Evolutionary conservation across 108 stramenopile species (phyloP), one percentile per base, ranked within the genome.

Genomic region (Pseudonitzschia multiseries): DNA sequence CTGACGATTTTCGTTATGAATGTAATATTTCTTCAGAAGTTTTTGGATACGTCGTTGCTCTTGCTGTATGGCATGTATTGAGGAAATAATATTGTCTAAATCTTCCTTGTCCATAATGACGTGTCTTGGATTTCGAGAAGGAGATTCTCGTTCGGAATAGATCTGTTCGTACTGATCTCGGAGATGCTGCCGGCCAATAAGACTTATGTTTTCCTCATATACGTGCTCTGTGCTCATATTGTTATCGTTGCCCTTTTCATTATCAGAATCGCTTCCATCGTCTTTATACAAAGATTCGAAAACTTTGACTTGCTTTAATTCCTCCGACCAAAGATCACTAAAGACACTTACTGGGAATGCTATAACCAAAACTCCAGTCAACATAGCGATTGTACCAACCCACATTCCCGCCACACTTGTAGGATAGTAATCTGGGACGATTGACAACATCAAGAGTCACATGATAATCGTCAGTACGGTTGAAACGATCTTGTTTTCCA

Each of bases 291-390:
- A 20, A 44, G 69, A 59, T 15, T 73, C 59, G 32, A 74, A 61
- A 26, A 64, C 56, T 36, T 84, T 36, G 27, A 76, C 56, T 28
- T 61, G 36, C 68, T 81, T 81, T 32, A 85, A 56, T 80, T 91
- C 90, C 51, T 87, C 74, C 9, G 74, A 68, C 91, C 91, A 92
- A 31, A 87, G 67, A 52, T 89, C 85, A 24, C 86, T 82, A 74
- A 92, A 92, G 4, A 92, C 87, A 31, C 79, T 80, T 1, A 92
- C 86, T 14, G 91, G 91, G 79, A 92, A 89, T n/a, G 91, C 91
- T 70, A 92, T 80, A 17, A 92, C 91, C 31, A 92, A 46, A 6
- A 92, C 81, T 9, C 87, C 83, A 57, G 77, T 71, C 22, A 92
- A 50, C 86, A 92, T 92, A 66, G 88, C 85, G 52, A 83, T 20